Base-by-base conservation (phyloP, 208 protist genomes). In the Wallacemonas collosoma region DNA sequence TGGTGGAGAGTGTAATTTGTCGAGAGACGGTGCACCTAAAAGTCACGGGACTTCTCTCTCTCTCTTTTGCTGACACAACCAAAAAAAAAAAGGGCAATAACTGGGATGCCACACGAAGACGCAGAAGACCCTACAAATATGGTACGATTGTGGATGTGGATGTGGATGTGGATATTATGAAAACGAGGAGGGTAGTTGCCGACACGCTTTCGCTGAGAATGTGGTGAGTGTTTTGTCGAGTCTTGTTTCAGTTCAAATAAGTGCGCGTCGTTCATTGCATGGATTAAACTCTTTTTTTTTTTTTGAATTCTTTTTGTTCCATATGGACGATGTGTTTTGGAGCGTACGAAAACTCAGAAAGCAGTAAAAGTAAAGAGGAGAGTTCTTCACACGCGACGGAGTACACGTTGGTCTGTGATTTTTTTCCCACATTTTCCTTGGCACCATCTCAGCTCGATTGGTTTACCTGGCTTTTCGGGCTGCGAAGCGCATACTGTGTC, bases 231-330 rank as follows among this genome's bases (percentile, higher is more conserved):
- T 26, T 26, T 26, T 26, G 26, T 26, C 26, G 26, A 26, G 26
- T 26, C 26, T 26, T 26, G 26, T 0, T 26, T 26, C 26, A 26
- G 26, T 0, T 26, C 26, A 26, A 26, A 26, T 26, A 26, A 26
- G 26, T 0, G 26, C 26, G 26, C 26, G 26, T 26, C 26, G 26
- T 26, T 26, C 26, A 26, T 26, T 26, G 26, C 26, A 0, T 26
- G 26, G 26, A 26, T 26, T 26, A 0, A 26, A 26, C 26, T 26
- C 26, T 26, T 26, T 26, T 26, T 26, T 26, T 26, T 26, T 26
- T 0, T 26, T 26, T 26, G 26, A 26, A 44, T 68, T 39, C 55
- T 68, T 68, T 68, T 51, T 68, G 14, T 68, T 68, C 12, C 41
- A 50, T 50, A 35, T 38, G 14, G 6, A 12, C 8, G 6, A 12